Percentiles rank a stretch among this genome's conserved stretches.
phyloP scores from a whole-genome alignment of 192 early-diverging fungal species.

The Jimgerdemannia flammicorona region DNA sequence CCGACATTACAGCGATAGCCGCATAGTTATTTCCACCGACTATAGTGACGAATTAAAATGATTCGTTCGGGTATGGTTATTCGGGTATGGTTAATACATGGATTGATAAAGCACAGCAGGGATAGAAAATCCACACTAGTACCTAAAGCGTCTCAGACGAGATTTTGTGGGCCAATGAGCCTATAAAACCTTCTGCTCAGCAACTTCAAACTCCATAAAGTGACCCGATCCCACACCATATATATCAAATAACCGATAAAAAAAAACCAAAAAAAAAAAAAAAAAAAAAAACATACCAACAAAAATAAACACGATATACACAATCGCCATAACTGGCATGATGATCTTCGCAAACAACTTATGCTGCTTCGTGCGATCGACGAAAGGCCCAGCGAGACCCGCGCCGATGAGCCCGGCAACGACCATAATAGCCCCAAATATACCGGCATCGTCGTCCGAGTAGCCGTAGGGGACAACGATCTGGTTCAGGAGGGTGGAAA shows the following conservation, averaged over 20 bases:
- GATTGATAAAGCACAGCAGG: no score
- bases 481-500: constrained; percentile 42
- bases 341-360: constrained; percentile 37
- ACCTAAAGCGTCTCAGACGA: no score
- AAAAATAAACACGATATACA: constrained; percentile 44
- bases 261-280: no score
- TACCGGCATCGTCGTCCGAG: constrained; percentile 41
- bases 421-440: constrained; percentile 51
- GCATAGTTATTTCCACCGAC: constrained; percentile 25
- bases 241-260: no score
- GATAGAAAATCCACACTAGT: no score
- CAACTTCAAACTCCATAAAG: no score
- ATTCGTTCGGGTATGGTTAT: background rate
- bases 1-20: constrained; percentile 17
- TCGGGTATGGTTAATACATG: no score
- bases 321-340: constrained; percentile 36
- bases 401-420: constrained; percentile 57
- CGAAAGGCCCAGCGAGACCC: constrained; percentile 38
- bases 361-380: constrained; percentile 56
- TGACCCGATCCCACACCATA: no score
- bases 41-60: constrained; percentile 15
- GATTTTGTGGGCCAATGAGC: no score
- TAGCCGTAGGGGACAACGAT: constrained; percentile 45
- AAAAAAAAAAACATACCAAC: constrained; percentile 22
- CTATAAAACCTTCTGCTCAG: no score